These are phyloP conservation scores for Capsella bursapastoris DNA, from an alignment of 345 rosid species.

Conservation along the genomic window DNA sequence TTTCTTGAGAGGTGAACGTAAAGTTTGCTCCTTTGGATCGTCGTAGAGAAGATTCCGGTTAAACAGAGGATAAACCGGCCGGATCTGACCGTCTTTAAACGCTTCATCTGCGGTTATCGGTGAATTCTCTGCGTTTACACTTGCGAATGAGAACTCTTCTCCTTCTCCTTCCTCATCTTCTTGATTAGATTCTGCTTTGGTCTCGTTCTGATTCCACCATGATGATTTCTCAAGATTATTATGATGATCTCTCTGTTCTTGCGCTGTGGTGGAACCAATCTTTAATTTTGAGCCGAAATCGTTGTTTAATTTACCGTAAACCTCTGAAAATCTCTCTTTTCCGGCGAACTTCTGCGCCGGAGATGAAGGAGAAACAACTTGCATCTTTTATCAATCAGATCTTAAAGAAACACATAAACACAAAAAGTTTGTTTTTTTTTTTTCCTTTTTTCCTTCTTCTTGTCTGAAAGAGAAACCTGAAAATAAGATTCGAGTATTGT, in stretches of 20 bases:
- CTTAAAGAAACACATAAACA: neutral
- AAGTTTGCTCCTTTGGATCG: neutral
- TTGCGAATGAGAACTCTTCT: slow-evolving; percentile 58
- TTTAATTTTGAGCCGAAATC: slow-evolving; percentile 37
- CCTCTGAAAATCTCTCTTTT: slow-evolving; percentile 31
- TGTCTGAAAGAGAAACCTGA: neutral
- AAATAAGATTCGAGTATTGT: slow-evolving; percentile 13
- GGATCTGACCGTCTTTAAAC: slow-evolving; percentile 60
- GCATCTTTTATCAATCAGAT: slow-evolving; percentile 33
- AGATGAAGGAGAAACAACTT: slow-evolving; percentile 38
- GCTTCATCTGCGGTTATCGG: slow-evolving; percentile 58
- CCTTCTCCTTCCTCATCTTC: slow-evolving; percentile 40
- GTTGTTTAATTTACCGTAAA: slow-evolving; percentile 19
- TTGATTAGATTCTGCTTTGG: neutral
- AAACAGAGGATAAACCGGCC: slow-evolving; percentile 55
- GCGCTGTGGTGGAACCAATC: neutral
- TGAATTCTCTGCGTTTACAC: slow-evolving; percentile 44
- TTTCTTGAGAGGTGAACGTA: slow-evolving; percentile 57
- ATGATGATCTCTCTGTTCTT: slow-evolving; percentile 1
- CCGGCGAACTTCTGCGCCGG: slow-evolving; percentile 22
- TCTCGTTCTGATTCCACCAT: slow-evolving; percentile 12
- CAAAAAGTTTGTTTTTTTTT: neutral
- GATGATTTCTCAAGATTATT: neutral
- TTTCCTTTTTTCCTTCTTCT: neutral
- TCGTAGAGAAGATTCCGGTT: slow-evolving; percentile 42